phyloP scores from a whole-genome alignment of 1,139 yeast genomes.

The Geotrichum histeridarum region DNA sequence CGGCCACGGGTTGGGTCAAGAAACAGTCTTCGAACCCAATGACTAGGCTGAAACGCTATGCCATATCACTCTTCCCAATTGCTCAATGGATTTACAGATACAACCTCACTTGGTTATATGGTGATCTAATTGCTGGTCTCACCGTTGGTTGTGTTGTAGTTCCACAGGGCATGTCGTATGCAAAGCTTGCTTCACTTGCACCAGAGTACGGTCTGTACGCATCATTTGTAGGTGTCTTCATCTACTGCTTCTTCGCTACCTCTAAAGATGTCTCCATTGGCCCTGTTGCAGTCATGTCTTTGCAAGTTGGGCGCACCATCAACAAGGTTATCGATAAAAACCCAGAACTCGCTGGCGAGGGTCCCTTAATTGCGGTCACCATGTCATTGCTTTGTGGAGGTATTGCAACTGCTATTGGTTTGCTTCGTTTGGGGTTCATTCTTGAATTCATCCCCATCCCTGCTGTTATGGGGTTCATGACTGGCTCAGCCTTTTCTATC shows the following conservation, averaged over 20 bases:
- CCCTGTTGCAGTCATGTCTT: conserved; percentile 95
- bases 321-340: conserved; percentile 54
- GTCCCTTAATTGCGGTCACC: conserved; percentile 61
- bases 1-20: conserved; percentile 6
- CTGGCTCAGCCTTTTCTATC: conserved; percentile 86
- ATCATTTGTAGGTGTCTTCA: conserved; percentile 84
- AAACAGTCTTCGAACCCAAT: conserved; percentile 5
- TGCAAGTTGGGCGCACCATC: conserved; percentile 76
- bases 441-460: conserved; percentile 87
- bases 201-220: conserved; percentile 88
- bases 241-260: conserved; percentile 87
- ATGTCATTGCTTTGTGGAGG: conserved; percentile 80
- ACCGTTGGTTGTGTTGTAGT: conserved; percentile 91
- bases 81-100: conserved; percentile 78
- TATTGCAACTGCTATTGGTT: conserved; percentile 74
- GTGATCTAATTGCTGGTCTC: conserved; percentile 86
- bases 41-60: conserved; percentile 39
- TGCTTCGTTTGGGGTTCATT: conserved; percentile 78
- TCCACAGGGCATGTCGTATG: conserved; percentile 95
- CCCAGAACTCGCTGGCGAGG: conserved; percentile 42
- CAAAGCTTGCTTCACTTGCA: conserved; percentile 73
- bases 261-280: conserved; percentile 95
- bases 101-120: conserved; percentile 69
- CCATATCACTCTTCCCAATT: conserved; percentile 70
- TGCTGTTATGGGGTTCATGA: conserved; percentile 92